phyloP scores from a whole-genome alignment of 2,329 filamentous ascomycete genomes.

The Botryotinia convoluta region DNA sequence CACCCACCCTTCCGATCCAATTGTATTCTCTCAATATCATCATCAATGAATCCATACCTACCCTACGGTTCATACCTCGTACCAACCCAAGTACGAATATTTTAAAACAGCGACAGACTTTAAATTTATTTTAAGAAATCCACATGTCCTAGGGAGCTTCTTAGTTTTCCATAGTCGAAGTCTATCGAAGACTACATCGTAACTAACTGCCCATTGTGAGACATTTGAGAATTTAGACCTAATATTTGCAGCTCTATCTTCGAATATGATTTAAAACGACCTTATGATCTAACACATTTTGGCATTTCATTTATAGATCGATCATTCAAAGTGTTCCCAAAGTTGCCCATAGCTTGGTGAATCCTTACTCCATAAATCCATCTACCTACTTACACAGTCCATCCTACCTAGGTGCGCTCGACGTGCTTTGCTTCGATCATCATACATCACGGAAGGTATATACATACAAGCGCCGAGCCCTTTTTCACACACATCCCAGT shows the following conservation, averaged over 20 bases:
- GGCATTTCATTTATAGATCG: not conserved
- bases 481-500: not conserved
- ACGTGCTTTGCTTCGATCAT: not conserved
- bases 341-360: not conserved
- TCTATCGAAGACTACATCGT: not conserved
- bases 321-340: not conserved
- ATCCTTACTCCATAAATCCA: not conserved
- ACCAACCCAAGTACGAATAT: not conserved
- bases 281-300: not conserved
- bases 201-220: not conserved
- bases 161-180: conserved; percentile 2
- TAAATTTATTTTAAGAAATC: conserved; percentile 6
- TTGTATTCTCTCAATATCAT: not conserved
- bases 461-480: not conserved
- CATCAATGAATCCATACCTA: not conserved
- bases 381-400: not conserved
- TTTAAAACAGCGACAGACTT: not conserved
- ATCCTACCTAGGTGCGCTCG: not conserved
- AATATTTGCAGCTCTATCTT: not conserved
- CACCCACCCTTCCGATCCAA: not conserved
- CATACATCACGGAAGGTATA: no score
- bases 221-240: not conserved
- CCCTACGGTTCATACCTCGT: not conserved
- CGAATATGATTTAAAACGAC: not conserved
- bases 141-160: not conserved